These are phyloP conservation scores for Sphagnum fallax DNA, from an alignment of 228 moss, liverwort and hornwort species.

Conservation along the genomic window DNA sequence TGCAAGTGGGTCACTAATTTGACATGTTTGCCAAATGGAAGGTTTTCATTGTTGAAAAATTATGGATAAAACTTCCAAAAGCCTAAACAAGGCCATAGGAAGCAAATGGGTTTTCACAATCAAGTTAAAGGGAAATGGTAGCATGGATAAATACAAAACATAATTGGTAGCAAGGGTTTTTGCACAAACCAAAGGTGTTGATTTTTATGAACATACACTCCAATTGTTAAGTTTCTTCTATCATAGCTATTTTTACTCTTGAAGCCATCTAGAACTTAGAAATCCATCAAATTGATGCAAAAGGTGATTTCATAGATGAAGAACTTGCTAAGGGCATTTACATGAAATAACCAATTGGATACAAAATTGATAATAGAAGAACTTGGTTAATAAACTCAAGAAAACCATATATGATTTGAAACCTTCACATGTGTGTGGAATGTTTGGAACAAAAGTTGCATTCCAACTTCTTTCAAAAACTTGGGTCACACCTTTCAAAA, in stretches of 20 bases:
- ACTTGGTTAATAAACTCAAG: not conserved
- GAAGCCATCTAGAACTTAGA: slow-evolving; percentile 1
- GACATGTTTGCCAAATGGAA: too few relatives aligned
- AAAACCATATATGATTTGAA: slow-evolving; percentile 7
- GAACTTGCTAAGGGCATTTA: not conserved
- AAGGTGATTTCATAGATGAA: not conserved
- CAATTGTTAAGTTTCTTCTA: not conserved
- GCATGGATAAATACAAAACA: not conserved
- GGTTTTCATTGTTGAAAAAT: not conserved
- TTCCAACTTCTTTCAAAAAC: too few relatives aligned
- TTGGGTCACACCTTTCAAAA: too few relatives aligned
- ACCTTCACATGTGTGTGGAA: not conserved
- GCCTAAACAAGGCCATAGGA: not conserved
- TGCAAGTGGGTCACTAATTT: too few relatives aligned
- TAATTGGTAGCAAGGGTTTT: slow-evolving; percentile 3
- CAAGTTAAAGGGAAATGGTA: not conserved
- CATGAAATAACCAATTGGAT: not conserved
- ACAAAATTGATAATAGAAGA: not conserved
- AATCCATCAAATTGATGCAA: slow-evolving; percentile 1
- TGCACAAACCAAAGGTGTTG: not conserved
- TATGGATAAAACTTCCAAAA: not conserved
- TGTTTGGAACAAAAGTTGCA: too few relatives aligned
- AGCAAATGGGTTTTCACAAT: slow-evolving; percentile 1
- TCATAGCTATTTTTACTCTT: not conserved
- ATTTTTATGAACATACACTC: slow-evolving; percentile 2